Base-by-base conservation (phyloP, 495 filamentous ascomycete genomes). In the Penicillium atrosanguineum region DNA sequence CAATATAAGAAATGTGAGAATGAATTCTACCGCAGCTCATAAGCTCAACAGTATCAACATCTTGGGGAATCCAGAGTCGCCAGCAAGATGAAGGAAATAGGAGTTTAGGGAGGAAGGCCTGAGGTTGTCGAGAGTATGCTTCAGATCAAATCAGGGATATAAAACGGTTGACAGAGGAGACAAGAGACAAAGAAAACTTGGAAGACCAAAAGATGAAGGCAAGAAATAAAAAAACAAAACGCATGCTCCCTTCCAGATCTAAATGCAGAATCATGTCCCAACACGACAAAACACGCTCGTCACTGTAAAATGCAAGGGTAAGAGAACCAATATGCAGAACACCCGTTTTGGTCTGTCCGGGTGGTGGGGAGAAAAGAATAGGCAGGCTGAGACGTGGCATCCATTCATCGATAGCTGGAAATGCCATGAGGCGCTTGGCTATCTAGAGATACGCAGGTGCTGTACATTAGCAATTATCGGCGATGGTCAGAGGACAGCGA, bases 221-320 rank as follows among this genome's bases (percentile, higher is more conserved):
- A 47, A 55, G 42, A 46, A 52, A 56, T 40, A 46, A 56, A 49
- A 64, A 46, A 56, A 65, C 53, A 64, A 67, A 64, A 65, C 60
- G 65, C 61, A 67, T 60, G 65, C 67, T 70, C 63, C 62, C 50
- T 69, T 70, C 69, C 65, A 57, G 55, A 44, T 75, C 70, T 73
- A 75, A 69, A 74, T 72, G 71, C 69, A 74, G 59, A 60, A 67
- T 64, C 55, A 67, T 60, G 50, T 44, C 53, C 55, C 49, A 56
- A 55, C 52, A 57, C 48, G 51, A 53, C 50, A 59, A 61, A 64
- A 60, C 61, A 69, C 72, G 72, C 72, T 75, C 63, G 61, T 74
- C 66, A 67, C 65, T 65, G 64, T 56, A 67, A 69, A 68, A 74
- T 69, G 69, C 69, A 71, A 67, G 53, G 58, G 56, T 61, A 64